phyloP scores from a whole-genome alignment of 2,329 filamentous ascomycete genomes.

The Aspergillus piperis region DNA sequence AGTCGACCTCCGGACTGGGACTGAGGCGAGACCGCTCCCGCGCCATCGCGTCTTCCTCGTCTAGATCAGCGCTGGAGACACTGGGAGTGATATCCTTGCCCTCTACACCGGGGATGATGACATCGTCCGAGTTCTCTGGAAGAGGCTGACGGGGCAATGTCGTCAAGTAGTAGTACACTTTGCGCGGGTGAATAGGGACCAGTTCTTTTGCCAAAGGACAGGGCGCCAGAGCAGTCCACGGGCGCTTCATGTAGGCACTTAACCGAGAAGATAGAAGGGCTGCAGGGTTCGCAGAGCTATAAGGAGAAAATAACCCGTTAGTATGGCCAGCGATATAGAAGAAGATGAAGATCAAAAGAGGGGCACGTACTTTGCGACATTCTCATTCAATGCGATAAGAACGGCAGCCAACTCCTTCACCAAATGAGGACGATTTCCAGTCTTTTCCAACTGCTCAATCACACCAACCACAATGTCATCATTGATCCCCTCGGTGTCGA shows the following conservation, averaged over 20 bases:
- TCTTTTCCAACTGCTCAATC: conserved; percentile 83
- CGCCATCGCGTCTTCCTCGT: conserved; percentile 64
- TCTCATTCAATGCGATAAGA: conserved; percentile 72
- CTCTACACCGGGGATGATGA: conserved; percentile 50
- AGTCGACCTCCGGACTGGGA: conserved; percentile 88
- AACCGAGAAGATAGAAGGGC: conserved; percentile 94
- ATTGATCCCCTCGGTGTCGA: conserved; percentile 81
- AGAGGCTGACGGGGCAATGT: conserved; percentile 83
- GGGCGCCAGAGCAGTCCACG: conserved; percentile 74
- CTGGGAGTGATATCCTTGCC: conserved; percentile 77
- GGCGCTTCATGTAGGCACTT: conserved; percentile 83
- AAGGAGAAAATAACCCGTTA: conserved; percentile 24
- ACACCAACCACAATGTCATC: conserved; percentile 94
- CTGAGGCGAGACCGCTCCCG: conserved; percentile 69
- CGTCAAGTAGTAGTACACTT: conserved; percentile 94
- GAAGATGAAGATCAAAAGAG: conserved; percentile 2
- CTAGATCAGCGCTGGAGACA: conserved; percentile 73
- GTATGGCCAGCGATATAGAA: conserved; percentile 12
- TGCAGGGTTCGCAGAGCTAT: conserved; percentile 89
- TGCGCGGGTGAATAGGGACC: conserved; percentile 86
- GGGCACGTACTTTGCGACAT: conserved; percentile 82
- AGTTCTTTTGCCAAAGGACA: conserved; percentile 93
- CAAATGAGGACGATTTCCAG: conserved; percentile 87
- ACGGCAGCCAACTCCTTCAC: conserved; percentile 89
- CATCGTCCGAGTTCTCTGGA: conserved; percentile 63